Conservation (phyloP, 495 filamentous ascomycete species). For the Podospora comata region DNA sequence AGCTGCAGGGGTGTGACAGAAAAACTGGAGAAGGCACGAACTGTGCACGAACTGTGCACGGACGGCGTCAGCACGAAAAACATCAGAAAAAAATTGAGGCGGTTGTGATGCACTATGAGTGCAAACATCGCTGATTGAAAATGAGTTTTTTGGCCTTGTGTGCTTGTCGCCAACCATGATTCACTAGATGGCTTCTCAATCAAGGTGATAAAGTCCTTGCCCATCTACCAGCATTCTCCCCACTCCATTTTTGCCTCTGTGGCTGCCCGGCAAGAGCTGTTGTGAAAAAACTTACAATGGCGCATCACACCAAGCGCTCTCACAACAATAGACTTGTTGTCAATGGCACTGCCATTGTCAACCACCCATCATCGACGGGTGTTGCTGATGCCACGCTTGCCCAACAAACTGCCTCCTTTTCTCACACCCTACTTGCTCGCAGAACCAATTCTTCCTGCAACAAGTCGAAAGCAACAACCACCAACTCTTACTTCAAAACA, state of each 20-base stretch:
- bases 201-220: neutral
- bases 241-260: neutral
- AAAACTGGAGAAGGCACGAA: neutral
- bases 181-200: neutral
- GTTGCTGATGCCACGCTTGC: neutral
- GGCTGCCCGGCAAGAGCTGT: neutral
- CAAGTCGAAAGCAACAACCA: neutral
- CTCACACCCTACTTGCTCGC: neutral
- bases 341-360: slow-evolving; percentile 8
- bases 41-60: neutral
- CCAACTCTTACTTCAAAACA: neutral
- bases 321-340: slow-evolving; percentile 11
- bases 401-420: neutral
- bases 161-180: neutral
- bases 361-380: slow-evolving; percentile 22
- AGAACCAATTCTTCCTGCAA: neutral
- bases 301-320: neutral
- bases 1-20: neutral
- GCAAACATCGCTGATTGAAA: neutral
- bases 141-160: neutral
- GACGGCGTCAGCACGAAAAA: neutral
- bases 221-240: neutral
- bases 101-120: neutral
- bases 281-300: neutral
- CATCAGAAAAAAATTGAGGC: neutral